Percentiles rank a stretch among this genome's conserved stretches.
Conservation (phyloP, 257 asterid species). For the Rehmannia glutinosa region DNA sequence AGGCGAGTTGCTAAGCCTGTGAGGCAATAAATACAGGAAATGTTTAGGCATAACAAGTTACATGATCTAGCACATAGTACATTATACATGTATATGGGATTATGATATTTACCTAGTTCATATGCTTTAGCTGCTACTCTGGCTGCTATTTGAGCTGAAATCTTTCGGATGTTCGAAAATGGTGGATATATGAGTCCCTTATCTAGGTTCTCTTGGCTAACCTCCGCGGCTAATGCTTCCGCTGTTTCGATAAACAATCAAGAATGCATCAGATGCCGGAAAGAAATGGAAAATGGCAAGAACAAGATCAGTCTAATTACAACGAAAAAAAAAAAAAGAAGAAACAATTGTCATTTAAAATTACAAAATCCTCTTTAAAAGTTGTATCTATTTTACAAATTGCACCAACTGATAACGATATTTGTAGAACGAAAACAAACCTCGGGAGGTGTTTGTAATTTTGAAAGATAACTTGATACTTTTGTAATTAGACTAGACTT, state of each 20-base stretch:
- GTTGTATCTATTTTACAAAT: too few relatives aligned
- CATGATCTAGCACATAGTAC: neutral
- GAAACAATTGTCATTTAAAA: too few relatives aligned
- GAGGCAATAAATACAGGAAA: neutral
- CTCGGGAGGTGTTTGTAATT: too few relatives aligned
- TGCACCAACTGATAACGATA: too few relatives aligned
- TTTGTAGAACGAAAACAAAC: too few relatives aligned
- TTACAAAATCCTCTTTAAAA: too few relatives aligned
- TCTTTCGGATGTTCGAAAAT: conserved; percentile 71
- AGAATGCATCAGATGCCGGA: too few relatives aligned
- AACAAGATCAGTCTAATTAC: too few relatives aligned
- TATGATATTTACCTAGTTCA: conserved; percentile 58
- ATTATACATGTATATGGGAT: too few relatives aligned
- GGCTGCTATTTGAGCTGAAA: conserved; percentile 90
- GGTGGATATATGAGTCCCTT: conserved; percentile 89
- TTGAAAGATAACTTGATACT: too few relatives aligned
- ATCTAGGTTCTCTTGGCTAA: conserved; percentile 65
- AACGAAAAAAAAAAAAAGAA: too few relatives aligned
- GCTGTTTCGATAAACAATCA: conserved; percentile 45
- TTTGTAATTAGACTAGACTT: too few relatives aligned
- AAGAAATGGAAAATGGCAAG: neutral
- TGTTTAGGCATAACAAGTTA: neutral
- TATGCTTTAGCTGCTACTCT: conserved; percentile 87
- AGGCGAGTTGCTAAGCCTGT: conserved; percentile 87
- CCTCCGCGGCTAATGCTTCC: conserved; percentile 83